phyloP scores from a whole-genome alignment of 2,329 filamentous ascomycete genomes.

The Ustulina deusta region DNA sequence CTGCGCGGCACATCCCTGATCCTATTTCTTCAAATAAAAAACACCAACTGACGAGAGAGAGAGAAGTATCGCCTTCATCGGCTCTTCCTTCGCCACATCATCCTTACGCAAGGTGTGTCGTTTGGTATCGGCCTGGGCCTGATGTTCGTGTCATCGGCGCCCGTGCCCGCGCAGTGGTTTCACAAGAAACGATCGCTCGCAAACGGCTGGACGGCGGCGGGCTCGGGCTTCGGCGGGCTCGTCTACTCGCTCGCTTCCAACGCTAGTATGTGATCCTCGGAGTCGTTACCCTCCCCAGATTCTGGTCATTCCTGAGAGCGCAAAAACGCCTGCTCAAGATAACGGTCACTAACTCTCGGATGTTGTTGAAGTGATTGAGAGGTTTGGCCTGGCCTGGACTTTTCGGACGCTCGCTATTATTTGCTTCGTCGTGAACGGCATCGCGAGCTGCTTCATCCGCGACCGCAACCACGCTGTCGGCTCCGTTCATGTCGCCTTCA shows the following conservation, averaged over 20 bases:
- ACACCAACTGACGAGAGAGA: constrained; percentile 17
- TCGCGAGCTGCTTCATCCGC: constrained; percentile 71
- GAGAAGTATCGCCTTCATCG: constrained; percentile 68
- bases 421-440: constrained; percentile 63
- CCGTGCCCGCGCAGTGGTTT: constrained; percentile 81
- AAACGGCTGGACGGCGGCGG: constrained; percentile 75
- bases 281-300: not conserved
- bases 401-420: constrained; percentile 59
- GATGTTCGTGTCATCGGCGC: constrained; percentile 76
- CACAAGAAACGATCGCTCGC: constrained; percentile 74
- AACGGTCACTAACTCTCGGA: not conserved
- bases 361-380: constrained; percentile 63
- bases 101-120: constrained; percentile 78
- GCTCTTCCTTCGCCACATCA: constrained; percentile 81
- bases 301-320: too few relatives aligned
- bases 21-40: not conserved
- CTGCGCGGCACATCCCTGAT: not conserved
- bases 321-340: not conserved
- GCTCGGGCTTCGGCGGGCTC: constrained; percentile 80
- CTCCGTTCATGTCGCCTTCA: constrained; percentile 74
- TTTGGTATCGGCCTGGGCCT: constrained; percentile 86
- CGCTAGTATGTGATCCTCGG: constrained; percentile 56
- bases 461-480: constrained; percentile 80
- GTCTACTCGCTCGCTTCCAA: constrained; percentile 75
- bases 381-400: constrained; percentile 72